Evolutionary conservation across 768 basidiomycete species (phyloP), one percentile per base, ranked within the genome.

Genomic region (Tylopilus felleus): DNA sequence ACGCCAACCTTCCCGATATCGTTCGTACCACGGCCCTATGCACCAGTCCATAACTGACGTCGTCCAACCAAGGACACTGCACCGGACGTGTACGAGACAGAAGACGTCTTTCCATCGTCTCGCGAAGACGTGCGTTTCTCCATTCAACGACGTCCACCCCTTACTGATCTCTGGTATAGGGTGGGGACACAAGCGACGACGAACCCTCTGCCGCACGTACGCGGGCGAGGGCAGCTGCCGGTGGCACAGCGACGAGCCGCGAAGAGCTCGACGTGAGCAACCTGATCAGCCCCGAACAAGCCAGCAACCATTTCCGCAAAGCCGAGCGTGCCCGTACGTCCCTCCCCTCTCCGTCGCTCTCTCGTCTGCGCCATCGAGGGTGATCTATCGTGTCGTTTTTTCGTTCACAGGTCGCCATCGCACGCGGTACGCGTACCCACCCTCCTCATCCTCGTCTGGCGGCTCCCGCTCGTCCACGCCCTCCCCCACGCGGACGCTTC

Each of bases 1-100:
- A 94, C 66, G 86, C 91, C 12, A 83, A 86, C 65, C 75, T 96
- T 4, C 93, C 93, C n/a, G 93, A 96, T 67, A 95, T 96, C 52
- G 93, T 94, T 62, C 52, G 88, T 78, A 40, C 42, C 47, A 29
- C 21, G 14, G 5, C 25, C 17, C 21, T 31, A 25, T 3, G 29
- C 7, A 7, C 22, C 14, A 21, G 25, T 8, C 21, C 25, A 16
- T 17, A 12, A 35, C 51, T 54, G 54, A 62, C 50, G 33, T 40
- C 9, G 42, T 28, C 42, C 52, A 10, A 50, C 29, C 40, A 63
- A 96, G 93, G 93, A 94, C 72, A 90, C 89, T 13, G 92, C 90
- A 2, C 92, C 82, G 38, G 93, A 96, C 69, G 82, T 96, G 41
- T 96, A 96, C 65, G 93, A 96, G 67, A 96, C 93, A 0, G 88